Percentiles rank a stretch among this genome's conserved stretches.
These are phyloP conservation scores for Ephemerocybe angulata DNA, from an alignment of 768 basidiomycete species.

Conservation along the genomic window DNA sequence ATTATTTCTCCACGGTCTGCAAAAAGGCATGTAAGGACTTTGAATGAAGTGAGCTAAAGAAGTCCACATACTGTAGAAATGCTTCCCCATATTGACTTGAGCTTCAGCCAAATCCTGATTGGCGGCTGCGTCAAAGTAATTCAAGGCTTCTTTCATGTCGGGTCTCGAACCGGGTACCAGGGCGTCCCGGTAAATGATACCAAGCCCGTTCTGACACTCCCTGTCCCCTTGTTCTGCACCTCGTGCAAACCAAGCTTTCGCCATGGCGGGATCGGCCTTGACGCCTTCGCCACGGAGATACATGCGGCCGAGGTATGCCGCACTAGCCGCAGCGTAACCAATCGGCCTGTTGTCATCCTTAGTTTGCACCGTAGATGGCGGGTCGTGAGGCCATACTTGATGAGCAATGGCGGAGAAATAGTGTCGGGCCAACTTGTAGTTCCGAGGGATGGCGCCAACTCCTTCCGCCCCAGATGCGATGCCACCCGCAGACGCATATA, in stretches of 20 bases:
- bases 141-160: conserved; percentile 61
- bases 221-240: conserved; percentile 77
- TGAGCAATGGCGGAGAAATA: conserved; percentile 87
- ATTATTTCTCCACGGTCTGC: conserved; percentile 67
- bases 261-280: conserved; percentile 65
- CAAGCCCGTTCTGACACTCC: conserved; percentile 87
- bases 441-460: conserved; percentile 83
- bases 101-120: conserved; percentile 89
- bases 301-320: conserved; percentile 91
- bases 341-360: conserved; percentile 48
- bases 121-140: conserved; percentile 75
- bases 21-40: conserved; percentile 7
- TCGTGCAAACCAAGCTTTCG: conserved; percentile 93
- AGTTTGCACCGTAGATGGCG: conserved; percentile 48
- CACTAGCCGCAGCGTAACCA: conserved; percentile 73
- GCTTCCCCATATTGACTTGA: conserved; percentile 85
- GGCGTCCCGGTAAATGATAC: conserved; percentile 91
- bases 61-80: conserved; percentile 42
- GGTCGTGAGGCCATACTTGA: conserved; percentile 84
- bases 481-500: conserved; percentile 77
- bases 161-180: conserved; percentile 61
- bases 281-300: conserved; percentile 91
- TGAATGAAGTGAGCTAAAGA: conserved; percentile 12
- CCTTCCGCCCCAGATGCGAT: conserved; percentile 86
- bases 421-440: conserved; percentile 68